Base-by-base conservation (phyloP, 2,329 filamentous ascomycete species). In the Bertia moriformis region DNA sequence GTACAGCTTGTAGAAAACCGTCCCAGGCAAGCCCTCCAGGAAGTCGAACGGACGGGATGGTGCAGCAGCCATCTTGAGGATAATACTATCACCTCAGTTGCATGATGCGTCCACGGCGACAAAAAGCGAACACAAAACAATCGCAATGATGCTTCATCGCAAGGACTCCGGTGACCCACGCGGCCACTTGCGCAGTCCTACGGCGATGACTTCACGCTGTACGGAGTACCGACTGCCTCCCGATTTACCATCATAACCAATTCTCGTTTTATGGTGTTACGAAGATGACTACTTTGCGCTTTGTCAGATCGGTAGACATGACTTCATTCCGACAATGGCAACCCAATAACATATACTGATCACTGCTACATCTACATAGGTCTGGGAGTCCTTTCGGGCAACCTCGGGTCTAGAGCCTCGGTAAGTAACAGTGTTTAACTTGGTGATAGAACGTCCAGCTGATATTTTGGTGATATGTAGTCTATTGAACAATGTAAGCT, bases 1-100 rank as follows among this genome's bases (percentile, higher is more conserved):
- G 60, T 85, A 85, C 29, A 85, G 63, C 55, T 73, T 71, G 52
- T 67, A 71, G 55, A 83, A 82, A 43, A 75, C 78, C 35, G 73
- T 73, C 45, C 78, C 73, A 43, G 77, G 73, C 46, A 82, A 69
- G 41, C 67, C 63, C 60, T 84, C 77, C 50, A 83, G 71, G 54
- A 81, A 83, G 50, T 83, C 79, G 52, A 83, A 75, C 1, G 52
- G 55, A 13, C 49, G 46, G 5, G 54, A 46, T 38, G 49, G 48
- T 42, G 53, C 52, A 37, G 49, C 49, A 40, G 54, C 51, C 53
- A 56, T 56, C 19, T 48, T 51, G 40, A 41, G 39, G 19, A 35
- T 17, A 29, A n/a, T 29, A 10, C 24, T 29, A 29, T 14, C n/a
- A 7, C 33, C 15, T 10, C 33, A 37, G 24, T n/a, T 10, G 10